A percentile compares a stretch with the other conserved stretches of the same genome.
phyloP scores from a whole-genome alignment of 192 early-diverging fungal genomes.

The Coemansia sp. region DNA sequence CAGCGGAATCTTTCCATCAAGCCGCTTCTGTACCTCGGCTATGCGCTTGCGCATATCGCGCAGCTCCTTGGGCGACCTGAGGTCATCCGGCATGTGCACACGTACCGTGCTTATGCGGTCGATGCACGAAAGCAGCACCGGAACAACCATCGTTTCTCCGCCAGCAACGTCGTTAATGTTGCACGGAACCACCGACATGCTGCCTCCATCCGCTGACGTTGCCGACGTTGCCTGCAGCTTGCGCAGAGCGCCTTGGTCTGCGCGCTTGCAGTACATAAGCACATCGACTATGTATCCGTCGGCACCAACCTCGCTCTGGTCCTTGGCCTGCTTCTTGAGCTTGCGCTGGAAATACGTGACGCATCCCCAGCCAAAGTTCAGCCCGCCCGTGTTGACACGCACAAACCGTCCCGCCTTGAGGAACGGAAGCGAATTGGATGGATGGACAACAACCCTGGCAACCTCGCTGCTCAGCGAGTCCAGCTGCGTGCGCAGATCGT shows the following conservation, averaged over 20 bases:
- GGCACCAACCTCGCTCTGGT: conserved; percentile 45
- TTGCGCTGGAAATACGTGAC: conserved; percentile 74
- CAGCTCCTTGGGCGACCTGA: conserved; percentile 60
- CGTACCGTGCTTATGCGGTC: conserved; percentile 75
- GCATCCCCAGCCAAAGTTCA: conserved; percentile 93
- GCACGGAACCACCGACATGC: conserved; percentile 45
- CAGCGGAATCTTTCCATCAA: conserved; percentile 74
- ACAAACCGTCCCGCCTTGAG: conserved; percentile 85
- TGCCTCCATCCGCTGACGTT: conserved; percentile 5
- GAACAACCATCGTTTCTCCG: conserved; percentile 70
- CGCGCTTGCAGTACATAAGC: conserved; percentile 70
- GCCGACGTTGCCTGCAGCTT: conserved; percentile 30
- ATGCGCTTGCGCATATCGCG: conserved; percentile 65
- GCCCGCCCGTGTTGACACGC: conserved; percentile 56
- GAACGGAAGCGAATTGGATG: conserved; percentile 77
- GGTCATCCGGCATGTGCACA: conserved; percentile 69
- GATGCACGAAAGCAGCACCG: conserved; percentile 73
- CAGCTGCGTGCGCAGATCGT: conserved; percentile 74
- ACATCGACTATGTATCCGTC: conserved; percentile 81
- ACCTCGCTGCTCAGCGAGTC: conserved; percentile 64
- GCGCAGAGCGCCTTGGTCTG: conserved; percentile 7
- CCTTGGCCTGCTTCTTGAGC: conserved; percentile 19
- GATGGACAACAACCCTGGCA: conserved; percentile 78
- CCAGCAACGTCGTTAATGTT: conserved; percentile 46
- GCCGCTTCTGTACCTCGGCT: conserved; percentile 68